A percentile compares a stretch with the other conserved stretches of the same genome.
Conservation (phyloP, 1,284 basidiomycete genomes). For the Moesziomyces parantarcticus region DNA sequence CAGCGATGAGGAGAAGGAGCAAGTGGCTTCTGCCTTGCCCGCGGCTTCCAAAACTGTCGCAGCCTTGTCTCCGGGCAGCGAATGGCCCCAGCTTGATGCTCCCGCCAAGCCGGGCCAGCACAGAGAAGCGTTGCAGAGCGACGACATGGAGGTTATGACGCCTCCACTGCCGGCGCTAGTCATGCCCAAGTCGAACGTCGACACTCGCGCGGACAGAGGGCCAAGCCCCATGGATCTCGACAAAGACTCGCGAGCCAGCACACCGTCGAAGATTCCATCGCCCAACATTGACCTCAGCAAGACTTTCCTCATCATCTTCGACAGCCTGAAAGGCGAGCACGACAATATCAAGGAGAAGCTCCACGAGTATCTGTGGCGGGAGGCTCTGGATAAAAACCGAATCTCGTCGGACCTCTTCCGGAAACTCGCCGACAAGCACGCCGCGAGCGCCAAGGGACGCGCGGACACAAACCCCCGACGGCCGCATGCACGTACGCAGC, state of each 20-base stretch:
- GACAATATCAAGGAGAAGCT: slow-evolving; percentile 75
- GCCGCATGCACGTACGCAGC: slow-evolving; percentile 2
- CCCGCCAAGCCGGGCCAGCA: not conserved
- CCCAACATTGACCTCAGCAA: slow-evolving; percentile 12
- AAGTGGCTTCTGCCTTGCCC: slow-evolving; percentile 11
- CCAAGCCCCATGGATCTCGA: slow-evolving; percentile 20
- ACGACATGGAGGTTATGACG: slow-evolving; percentile 9
- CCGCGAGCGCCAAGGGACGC: not conserved
- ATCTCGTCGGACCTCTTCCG: slow-evolving; percentile 40
- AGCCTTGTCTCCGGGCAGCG: not conserved
- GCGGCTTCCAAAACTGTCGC: not conserved
- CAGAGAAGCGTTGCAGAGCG: not conserved
- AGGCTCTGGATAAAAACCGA: slow-evolving; percentile 82
- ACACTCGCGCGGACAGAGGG: not conserved
- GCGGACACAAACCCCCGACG: slow-evolving; percentile 2
- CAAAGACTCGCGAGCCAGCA: not conserved
- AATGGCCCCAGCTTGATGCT: not conserved
- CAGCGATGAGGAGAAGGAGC: slow-evolving; percentile 29
- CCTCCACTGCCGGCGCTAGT: slow-evolving; percentile 8
- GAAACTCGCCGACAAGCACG: not conserved
- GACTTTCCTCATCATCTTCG: slow-evolving; percentile 71
- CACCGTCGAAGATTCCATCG: not conserved
- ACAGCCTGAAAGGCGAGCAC: slow-evolving; percentile 83
- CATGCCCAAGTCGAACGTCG: slow-evolving; percentile 2
- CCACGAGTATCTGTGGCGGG: slow-evolving; percentile 77